phyloP scores from a whole-genome alignment of 345 rosid genomes.

The Aquilaria malaccensis region DNA sequence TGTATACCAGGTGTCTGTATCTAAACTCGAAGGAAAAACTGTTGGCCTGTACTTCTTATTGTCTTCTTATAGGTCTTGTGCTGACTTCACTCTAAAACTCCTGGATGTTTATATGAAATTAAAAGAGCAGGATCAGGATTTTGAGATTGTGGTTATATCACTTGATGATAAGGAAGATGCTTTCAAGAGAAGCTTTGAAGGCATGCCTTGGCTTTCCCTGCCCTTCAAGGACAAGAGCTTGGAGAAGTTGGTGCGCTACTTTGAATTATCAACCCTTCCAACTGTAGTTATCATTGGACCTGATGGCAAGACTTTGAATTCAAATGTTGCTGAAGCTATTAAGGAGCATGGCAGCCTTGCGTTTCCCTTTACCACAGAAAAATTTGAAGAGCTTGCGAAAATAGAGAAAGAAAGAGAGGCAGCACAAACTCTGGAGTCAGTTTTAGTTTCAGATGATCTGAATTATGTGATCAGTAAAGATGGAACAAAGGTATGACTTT shows the following conservation, averaged over 20 bases:
- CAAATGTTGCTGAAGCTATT: constrained; percentile 47
- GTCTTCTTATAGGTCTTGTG: constrained; percentile 18
- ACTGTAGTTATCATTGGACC: constrained; percentile 56
- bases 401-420: constrained; percentile 33
- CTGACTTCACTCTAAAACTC: constrained; percentile 45
- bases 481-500: constrained; percentile 35
- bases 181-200: constrained; percentile 38
- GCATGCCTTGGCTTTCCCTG: constrained; percentile 65
- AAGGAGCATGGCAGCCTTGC: constrained; percentile 57
- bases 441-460: constrained; percentile 48
- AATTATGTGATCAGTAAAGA: constrained; percentile 54
- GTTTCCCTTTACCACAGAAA: constrained; percentile 65
- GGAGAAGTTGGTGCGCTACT: constrained; percentile 41
- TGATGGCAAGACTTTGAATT: constrained; percentile 59
- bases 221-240: constrained; percentile 49
- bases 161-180: constrained; percentile 50
- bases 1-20: constrained; percentile 35
- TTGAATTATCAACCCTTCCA: constrained; percentile 47
- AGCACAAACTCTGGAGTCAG: constrained; percentile 51
- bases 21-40: constrained; percentile 64
- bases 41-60: constrained; percentile 50
- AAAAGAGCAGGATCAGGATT: constrained; percentile 45
- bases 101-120: constrained; percentile 38
- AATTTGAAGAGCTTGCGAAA: constrained; percentile 50
- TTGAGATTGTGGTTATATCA: constrained; percentile 59